A percentile compares a stretch with the other conserved stretches of the same genome.
phyloP scores from a whole-genome alignment of 352 stramenopile species.

The Globisporangium sylvaticum region DNA sequence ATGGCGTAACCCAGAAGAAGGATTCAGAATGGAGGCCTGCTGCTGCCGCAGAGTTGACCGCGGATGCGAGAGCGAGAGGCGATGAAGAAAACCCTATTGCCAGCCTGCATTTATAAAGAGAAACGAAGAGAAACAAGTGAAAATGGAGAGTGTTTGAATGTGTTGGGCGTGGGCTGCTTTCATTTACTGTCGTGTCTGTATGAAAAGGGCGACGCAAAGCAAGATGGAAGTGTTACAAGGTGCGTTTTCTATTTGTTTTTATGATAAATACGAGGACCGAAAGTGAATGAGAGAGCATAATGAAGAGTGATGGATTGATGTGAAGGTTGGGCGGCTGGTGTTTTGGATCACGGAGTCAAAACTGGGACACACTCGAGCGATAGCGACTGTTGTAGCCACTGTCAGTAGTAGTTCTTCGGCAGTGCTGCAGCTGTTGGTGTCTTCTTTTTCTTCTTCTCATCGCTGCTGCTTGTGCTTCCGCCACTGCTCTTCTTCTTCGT shows the following conservation, averaged over 20 bases:
- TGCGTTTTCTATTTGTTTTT: conserved; percentile 4
- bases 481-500: conserved; percentile 8
- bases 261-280: conserved; percentile 2
- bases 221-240: neutral
- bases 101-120: conserved; percentile 2
- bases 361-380: neutral
- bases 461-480: conserved; percentile 1
- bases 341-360: neutral
- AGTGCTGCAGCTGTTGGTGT: neutral
- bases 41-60: neutral
- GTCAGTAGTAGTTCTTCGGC: conserved; percentile 20
- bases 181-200: neutral
- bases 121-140: neutral
- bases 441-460: neutral
- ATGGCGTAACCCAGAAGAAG: neutral
- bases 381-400: neutral
- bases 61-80: neutral
- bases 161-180: neutral
- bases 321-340: neutral
- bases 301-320: neutral
- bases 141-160: neutral
- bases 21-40: neutral
- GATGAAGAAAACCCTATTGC: neutral
- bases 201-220: neutral
- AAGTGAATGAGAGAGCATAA: no score